These are phyloP conservation scores for Talaromyces atroroseus DNA, from an alignment of 2,329 filamentous ascomycete species.

Conservation along the genomic window DNA sequence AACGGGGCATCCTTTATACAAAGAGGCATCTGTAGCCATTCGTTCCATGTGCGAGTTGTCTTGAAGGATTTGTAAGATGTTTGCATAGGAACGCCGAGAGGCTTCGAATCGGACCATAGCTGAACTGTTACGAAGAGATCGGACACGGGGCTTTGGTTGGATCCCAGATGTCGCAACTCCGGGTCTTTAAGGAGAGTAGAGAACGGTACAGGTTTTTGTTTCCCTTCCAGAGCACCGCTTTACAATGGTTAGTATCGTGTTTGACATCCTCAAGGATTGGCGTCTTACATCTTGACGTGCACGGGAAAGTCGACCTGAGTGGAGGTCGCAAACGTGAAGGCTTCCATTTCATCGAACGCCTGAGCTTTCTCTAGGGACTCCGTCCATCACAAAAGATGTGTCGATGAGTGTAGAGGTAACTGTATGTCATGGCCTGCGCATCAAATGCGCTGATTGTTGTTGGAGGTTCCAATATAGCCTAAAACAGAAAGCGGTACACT, in stretches of 20 bases:
- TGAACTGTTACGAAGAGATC: constrained; percentile 92
- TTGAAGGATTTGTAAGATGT: constrained; percentile 92
- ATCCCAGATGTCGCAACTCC: constrained; percentile 79
- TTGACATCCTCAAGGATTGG: background rate
- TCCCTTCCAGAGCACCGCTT: constrained; percentile 71
- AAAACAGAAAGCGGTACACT: background rate
- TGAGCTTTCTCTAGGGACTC: background rate
- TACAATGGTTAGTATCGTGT: constrained; percentile 9
- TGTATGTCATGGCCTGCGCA: background rate
- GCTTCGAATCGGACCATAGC: constrained; percentile 93
- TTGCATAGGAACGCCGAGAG: constrained; percentile 83
- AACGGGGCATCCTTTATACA: constrained; percentile 75
- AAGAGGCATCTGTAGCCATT: constrained; percentile 88
- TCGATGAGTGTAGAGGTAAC: background rate
- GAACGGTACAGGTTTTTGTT: constrained; percentile 66
- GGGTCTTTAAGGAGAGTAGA: constrained; percentile 74
- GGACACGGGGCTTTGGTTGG: constrained; percentile 73
- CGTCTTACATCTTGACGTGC: constrained; percentile 54
- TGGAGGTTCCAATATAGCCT: background rate
- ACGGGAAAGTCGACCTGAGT: constrained; percentile 71
- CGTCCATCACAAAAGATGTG: background rate
- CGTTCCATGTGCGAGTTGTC: constrained; percentile 71
- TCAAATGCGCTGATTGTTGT: background rate
- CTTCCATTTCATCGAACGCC: constrained; percentile 62
- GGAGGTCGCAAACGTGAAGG: constrained; percentile 91